Evolutionary conservation across 345 rosid species (phyloP), one percentile per base, ranked within the genome.

Genomic region (Populus nigra): DNA sequence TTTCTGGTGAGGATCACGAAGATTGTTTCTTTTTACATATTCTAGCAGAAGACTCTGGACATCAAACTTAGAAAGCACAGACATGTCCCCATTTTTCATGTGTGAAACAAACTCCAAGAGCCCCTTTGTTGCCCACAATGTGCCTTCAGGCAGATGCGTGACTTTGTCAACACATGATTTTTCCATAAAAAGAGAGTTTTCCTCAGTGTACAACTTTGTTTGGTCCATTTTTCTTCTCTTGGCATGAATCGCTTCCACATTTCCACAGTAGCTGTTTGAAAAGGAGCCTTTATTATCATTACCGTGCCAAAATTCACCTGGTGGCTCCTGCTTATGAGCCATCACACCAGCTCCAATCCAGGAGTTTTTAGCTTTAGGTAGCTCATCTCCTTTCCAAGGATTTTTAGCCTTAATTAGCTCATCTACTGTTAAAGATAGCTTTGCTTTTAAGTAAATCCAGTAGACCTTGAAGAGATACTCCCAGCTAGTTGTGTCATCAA

Each of bases 401-500:
- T 86, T 90, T 88, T 87, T 91, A 72, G 95, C 97, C 76, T 80
- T 85, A 20, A 84, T 85, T 79, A 96, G 89, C 81, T 93, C 97
- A 65, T 83, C 89, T 65, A 87, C 50, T 73, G 93, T 91, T 82
- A 96, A 85, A 68, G 88, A 88, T 68, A 90, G 86, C 73, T 90
- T 89, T 77, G 85, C 92, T 90, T 93, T 96, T 79, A 92, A 81
- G 76, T 73, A 84, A 74, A 86, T 78, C 99, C 99, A 96, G 80
- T 96, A 96, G 25, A 90, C 88, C 86, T 93, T 96, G 84, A 96
- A 96, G 69, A 96, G 93, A 91, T 92, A 96, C 85, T 96, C 98
- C 98, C 98, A 96, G 88, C 98, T 96, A 80, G 83, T 87, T 83
- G 87, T 86, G 82, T 96, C 99, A 83, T 96, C 99, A 86, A 96